phyloP scores from a whole-genome alignment of 2,329 filamentous ascomycete species.

The Grosmannia huntii region DNA sequence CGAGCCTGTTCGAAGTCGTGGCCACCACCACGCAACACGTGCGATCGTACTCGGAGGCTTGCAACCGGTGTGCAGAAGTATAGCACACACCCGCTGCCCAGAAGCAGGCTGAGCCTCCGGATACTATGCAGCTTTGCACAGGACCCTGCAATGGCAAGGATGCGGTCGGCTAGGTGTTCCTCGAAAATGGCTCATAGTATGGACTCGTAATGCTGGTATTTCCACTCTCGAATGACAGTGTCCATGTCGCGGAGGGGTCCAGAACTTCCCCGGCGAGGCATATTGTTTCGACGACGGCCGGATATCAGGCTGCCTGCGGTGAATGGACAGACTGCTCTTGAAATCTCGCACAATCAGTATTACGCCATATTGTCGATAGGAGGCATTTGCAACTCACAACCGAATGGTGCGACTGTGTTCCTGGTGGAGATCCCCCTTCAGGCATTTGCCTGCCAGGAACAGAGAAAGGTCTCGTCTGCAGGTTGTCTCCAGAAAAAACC shows the following conservation, averaged over 20 bases:
- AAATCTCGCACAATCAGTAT: neutral
- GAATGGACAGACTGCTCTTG: neutral
- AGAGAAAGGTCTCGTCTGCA: neutral
- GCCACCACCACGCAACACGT: too few species aligned
- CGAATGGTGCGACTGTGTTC: neutral
- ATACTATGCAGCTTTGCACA: too few species aligned
- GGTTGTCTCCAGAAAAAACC: neutral
- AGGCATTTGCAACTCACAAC: neutral
- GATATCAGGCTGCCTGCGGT: neutral
- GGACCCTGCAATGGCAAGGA: neutral
- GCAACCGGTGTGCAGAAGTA: too few species aligned
- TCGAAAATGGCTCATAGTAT: neutral
- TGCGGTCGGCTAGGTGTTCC: neutral
- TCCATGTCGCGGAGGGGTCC: neutral
- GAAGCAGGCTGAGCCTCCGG: too few species aligned
- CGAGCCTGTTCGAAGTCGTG: neutral
- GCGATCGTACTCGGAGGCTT: too few species aligned
- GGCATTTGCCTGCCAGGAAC: neutral
- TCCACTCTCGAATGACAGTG: neutral
- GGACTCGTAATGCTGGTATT: neutral
- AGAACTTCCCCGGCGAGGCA: neutral
- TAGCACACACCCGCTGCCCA: too few species aligned
- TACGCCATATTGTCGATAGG: neutral
- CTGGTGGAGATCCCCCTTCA: neutral
- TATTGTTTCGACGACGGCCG: neutral